Evolutionary conservation across 129 eudicot species (phyloP), one percentile per base, ranked within the genome.

Genomic region (Oenanthe sinensis): DNA sequence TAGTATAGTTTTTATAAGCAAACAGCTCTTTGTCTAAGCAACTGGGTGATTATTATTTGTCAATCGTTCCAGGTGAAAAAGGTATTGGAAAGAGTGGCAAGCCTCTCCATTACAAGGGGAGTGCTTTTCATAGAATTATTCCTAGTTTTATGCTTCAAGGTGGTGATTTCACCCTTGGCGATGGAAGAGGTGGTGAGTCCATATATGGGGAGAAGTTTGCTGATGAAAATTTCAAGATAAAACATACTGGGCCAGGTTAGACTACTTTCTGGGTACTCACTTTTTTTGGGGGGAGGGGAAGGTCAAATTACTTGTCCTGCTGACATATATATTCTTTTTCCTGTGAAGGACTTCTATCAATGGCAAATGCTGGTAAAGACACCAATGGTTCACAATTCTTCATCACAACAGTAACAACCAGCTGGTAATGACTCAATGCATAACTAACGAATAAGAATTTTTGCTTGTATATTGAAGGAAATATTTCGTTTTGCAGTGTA

Each of bases 91-190:
- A 94, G 81, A 82, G 86, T 33, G 97, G 98, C 67, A 91, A 89
- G 76, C 92, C 93, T 77, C 96, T 94, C 75, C 91, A 91, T 81
- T 94, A 79, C 90, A 94, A 94, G 86, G 97, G 93, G 74, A 94
- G 98, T 77, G 77, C 67, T 47, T 91, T 94, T 89, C 97, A 94
- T 80, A 85, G 98, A 76, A 94, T 94, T 72, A 90, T 94, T 71
- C 96, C 98, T 39, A 89, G 96, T 85, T 91, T 91, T 83, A 95
- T 95, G 98, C 72, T 95, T 79, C 97, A 95, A 85, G 98, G 98
- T 45, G 98, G 98, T 85, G 97, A 95, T 75, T 91, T 95, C 79
- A 95, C 98, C 14, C 92, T 78, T 48, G 98, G 97, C 39, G 94
- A 91, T 86, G 98, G 97, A 33, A 85, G 87, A 71, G 97, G 98